phyloP scores from a whole-genome alignment of 108 stramenopile species.

The Schizochytrium sp. region DNA sequence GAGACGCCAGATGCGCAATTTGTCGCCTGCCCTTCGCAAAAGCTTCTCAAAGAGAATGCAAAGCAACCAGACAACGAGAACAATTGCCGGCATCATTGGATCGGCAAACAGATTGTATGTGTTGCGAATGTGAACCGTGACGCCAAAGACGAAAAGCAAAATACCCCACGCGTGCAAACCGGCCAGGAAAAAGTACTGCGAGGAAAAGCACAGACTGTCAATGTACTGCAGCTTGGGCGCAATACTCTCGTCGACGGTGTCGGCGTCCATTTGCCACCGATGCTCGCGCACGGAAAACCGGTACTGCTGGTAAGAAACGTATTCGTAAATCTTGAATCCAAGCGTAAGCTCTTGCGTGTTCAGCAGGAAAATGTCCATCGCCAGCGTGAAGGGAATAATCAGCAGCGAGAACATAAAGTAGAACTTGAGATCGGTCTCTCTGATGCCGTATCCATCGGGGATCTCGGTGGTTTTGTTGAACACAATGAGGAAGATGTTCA shows the following conservation, averaged over 20 bases:
- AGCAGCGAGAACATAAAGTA: conserved; percentile 65
- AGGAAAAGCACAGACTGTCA: conserved; percentile 67
- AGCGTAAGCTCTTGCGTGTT: conserved; percentile 71
- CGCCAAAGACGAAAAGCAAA: conserved; percentile 53
- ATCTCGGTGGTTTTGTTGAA: conserved; percentile 54
- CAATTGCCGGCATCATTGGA: conserved; percentile 57
- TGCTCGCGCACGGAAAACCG: conserved; percentile 63
- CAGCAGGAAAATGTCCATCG: conserved; percentile 65
- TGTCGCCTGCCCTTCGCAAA: conserved; percentile 39
- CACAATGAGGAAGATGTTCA: conserved; percentile 51
- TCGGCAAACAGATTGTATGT: conserved; percentile 67
- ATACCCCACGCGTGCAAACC: conserved; percentile 61
- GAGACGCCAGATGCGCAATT: conserved; percentile 56
- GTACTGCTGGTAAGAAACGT: conserved; percentile 69
- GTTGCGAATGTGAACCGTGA: conserved; percentile 62
- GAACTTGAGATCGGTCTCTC: conserved; percentile 62
- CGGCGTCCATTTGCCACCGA: conserved; percentile 58
- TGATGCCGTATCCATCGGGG: conserved; percentile 57
- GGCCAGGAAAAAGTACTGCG: conserved; percentile 72
- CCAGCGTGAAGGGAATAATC: conserved; percentile 50
- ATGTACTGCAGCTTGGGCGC: conserved; percentile 57
- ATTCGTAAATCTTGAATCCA: conserved; percentile 76
- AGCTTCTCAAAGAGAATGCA: conserved; percentile 46
- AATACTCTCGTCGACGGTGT: conserved; percentile 64
- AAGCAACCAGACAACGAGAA: conserved; percentile 44